These are phyloP conservation scores for Pleurotus djamor DNA, from an alignment of 768 basidiomycete genomes.

Conservation along the genomic window DNA sequence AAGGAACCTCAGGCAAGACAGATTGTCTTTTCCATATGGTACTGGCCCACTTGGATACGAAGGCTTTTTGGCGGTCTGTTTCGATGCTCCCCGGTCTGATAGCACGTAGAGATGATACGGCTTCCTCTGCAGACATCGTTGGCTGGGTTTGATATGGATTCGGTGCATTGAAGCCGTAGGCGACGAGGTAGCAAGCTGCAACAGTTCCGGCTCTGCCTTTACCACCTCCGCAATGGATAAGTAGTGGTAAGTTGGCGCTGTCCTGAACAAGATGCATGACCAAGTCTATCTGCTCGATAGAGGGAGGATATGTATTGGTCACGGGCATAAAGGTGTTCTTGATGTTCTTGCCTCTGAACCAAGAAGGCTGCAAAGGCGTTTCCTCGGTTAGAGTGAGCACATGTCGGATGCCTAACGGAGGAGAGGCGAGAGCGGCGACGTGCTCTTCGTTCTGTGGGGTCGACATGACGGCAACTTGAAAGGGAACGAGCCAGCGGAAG, in stretches of 20 bases:
- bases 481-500: conserved; percentile 64
- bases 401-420: conserved; percentile 51
- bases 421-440: conserved; percentile 41
- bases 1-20: conserved; percentile 44
- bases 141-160: conserved; percentile 40
- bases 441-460: conserved; percentile 51
- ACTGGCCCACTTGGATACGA: conserved; percentile 57
- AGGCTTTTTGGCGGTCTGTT: conserved; percentile 52
- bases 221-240: conserved; percentile 63
- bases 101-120: conserved; percentile 42
- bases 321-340: conserved; percentile 57
- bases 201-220: conserved; percentile 64
- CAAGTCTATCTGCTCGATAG: conserved; percentile 60
- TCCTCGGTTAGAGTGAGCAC: conserved; percentile 61
- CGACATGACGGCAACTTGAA: conserved; percentile 58
- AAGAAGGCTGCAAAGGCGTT: conserved; percentile 40
- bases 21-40: conserved; percentile 57
- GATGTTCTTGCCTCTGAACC: conserved; percentile 45
- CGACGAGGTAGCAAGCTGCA: conserved; percentile 56
- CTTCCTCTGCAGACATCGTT: conserved; percentile 43
- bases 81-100: conserved; percentile 59
- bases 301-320: conserved; percentile 50
- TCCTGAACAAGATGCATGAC: conserved; percentile 46
- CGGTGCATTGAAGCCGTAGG: conserved; percentile 51
- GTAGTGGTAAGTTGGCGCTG: conserved; percentile 40